Percentiles rank a stretch among this genome's conserved stretches.
Evolutionary conservation across 768 basidiomycete genomes (phyloP).

Genomic region (Termitomyces sp.): DNA sequence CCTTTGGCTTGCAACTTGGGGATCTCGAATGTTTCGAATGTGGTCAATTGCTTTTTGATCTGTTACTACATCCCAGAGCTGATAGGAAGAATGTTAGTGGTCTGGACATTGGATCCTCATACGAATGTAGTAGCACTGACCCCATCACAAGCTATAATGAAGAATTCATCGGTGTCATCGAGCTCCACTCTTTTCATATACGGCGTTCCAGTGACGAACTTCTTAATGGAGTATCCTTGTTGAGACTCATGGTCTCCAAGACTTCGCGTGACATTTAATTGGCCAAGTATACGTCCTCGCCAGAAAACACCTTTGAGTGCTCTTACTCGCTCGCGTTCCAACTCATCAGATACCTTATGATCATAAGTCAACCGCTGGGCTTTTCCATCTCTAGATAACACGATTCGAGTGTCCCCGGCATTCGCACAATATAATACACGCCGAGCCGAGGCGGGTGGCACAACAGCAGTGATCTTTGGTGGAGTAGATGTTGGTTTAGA

Average conservation of each 20-base stretch:
- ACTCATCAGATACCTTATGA: slow-evolving; percentile 11
- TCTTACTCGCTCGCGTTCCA: slow-evolving; percentile 11
- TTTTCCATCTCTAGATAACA: slow-evolving; percentile 8
- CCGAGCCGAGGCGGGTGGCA: slow-evolving; percentile 2
- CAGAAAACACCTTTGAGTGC: slow-evolving; percentile 12
- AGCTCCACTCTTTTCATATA: slow-evolving; percentile 5
- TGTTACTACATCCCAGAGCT: slow-evolving; percentile 15
- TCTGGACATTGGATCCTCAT: neutral
- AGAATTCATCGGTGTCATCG: slow-evolving; percentile 8
- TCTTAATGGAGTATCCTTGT: slow-evolving; percentile 14
- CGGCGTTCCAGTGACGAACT: slow-evolving; percentile 12
- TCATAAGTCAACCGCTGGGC: slow-evolving; percentile 14
- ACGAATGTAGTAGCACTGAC: slow-evolving; percentile 2
- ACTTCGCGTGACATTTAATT: slow-evolving; percentile 13
- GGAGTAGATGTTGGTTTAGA: neutral
- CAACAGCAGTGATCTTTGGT: neutral
- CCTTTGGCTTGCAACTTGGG: slow-evolving; percentile 11
- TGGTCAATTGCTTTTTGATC: slow-evolving; percentile 13
- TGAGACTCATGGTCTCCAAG: slow-evolving; percentile 14
- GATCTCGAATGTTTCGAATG: slow-evolving; percentile 7
- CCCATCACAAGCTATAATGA: slow-evolving; percentile 14
- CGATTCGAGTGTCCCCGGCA: slow-evolving; percentile 12
- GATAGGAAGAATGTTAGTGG: neutral
- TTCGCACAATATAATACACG: slow-evolving; percentile 15
- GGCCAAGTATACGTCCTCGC: slow-evolving; percentile 14